A percentile compares a stretch with the other conserved stretches of the same genome.
These are phyloP conservation scores for Phytopythium boreale DNA, from an alignment of 352 stramenopile genomes.

Conservation along the genomic window DNA sequence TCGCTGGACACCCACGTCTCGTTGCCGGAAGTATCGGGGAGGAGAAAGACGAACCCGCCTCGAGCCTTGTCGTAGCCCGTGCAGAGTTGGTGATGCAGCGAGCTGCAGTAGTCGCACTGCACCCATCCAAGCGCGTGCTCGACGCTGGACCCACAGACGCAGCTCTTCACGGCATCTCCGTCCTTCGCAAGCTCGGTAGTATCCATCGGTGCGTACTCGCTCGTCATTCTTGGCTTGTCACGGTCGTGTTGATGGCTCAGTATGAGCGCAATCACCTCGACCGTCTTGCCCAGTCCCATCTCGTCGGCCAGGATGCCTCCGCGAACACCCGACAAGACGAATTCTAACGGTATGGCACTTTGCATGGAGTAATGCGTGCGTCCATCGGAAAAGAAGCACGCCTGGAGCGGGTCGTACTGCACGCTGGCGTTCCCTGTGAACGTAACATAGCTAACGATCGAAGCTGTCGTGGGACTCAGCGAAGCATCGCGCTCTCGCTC, in stretches of 20 bases:
- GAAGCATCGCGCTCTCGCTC: slow-evolving; percentile 56
- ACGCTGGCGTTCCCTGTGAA: neutral
- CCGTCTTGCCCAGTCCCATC: slow-evolving; percentile 90
- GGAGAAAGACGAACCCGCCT: slow-evolving; percentile 15
- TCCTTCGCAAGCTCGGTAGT: neutral
- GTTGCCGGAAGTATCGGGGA: neutral
- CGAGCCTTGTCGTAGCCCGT: slow-evolving; percentile 10
- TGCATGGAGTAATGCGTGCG: neutral
- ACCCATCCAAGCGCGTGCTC: slow-evolving; percentile 39
- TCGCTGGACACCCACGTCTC: neutral
- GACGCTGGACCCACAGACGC: slow-evolving; percentile 44
- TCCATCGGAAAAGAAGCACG: slow-evolving; percentile 7
- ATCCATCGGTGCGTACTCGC: neutral
- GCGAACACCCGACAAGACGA: slow-evolving; percentile 17
- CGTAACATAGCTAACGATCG: slow-evolving; percentile 2
- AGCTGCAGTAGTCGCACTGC: slow-evolving; percentile 44
- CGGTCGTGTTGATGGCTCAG: slow-evolving; percentile 23
- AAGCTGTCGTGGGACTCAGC: too few species aligned
- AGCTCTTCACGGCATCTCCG: slow-evolving; percentile 12
- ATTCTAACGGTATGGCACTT: neutral
- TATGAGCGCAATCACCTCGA: slow-evolving; percentile 69
- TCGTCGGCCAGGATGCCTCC: slow-evolving; percentile 92
- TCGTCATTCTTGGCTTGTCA: neutral
- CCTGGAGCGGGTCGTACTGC: slow-evolving; percentile 25
- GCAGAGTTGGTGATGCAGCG: slow-evolving; percentile 63